Percentiles rank a stretch among this genome's conserved stretches.
Conservation (phyloP, 2,329 filamentous ascomycete genomes). For the Colletotrichum paranaense region DNA sequence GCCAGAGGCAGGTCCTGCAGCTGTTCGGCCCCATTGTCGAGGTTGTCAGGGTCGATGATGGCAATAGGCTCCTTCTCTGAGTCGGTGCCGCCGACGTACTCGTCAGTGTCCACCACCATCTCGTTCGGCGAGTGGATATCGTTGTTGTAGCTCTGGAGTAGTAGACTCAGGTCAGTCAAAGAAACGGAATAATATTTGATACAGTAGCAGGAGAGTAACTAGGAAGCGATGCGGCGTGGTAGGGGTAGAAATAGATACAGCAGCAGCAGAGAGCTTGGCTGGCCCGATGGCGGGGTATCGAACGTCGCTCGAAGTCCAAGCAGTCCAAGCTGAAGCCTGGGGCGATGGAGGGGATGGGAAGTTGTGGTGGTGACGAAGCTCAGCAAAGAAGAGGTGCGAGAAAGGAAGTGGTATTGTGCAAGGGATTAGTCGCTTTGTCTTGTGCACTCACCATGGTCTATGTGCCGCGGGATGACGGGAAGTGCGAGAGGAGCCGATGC, state of each 20-base stretch:
- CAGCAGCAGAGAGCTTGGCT: conserved; percentile 14
- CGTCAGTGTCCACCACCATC: conserved; percentile 66
- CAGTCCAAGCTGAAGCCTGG: neutral
- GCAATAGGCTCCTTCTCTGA: conserved; percentile 63
- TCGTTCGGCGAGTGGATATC: conserved; percentile 66
- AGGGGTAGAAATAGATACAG: neutral
- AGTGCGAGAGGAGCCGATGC: conserved; percentile 5
- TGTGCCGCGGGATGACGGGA: conserved; percentile 23
- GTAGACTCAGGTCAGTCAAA: conserved; percentile 19
- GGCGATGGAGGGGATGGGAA: neutral
- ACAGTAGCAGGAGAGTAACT: neutral
- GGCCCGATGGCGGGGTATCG: conserved; percentile 30
- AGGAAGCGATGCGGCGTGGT: neutral
- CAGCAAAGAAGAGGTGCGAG: conserved; percentile 1
- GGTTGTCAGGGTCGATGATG: conserved; percentile 65
- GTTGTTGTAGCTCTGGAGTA: conserved; percentile 59
- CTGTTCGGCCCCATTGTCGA: conserved; percentile 60
- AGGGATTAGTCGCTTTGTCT: neutral
- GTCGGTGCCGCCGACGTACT: conserved; percentile 62
- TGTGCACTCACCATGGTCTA: conserved; percentile 32
- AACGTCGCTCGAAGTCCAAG: neutral
- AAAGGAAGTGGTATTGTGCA: conserved; percentile 2
- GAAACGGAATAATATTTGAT: neutral
- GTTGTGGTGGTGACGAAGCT: neutral
- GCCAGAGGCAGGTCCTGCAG: conserved; percentile 61